Evolutionary conservation across 345 rosid species (phyloP).

Genomic region (Camelina neglecta): DNA sequence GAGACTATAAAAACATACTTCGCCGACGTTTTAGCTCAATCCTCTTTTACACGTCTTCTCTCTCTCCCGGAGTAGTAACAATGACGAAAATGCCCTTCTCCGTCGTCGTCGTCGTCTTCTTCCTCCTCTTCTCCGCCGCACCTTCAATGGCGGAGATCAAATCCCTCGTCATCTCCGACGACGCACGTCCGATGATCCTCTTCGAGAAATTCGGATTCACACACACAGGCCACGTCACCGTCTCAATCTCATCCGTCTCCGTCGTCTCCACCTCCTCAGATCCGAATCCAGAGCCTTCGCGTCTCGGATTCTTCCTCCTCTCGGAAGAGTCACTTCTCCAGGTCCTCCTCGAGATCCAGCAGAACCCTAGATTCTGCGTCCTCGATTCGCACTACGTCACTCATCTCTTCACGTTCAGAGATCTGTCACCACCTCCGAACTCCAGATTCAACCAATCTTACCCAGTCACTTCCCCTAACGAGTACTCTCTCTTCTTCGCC

Average conservation of each 20-base stretch:
- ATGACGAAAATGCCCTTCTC: conserved; percentile 55
- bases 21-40: conserved; percentile 31
- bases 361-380: conserved; percentile 80
- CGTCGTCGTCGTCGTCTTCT: conserved; percentile 32
- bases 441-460: conserved; percentile 65
- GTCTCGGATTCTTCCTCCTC: conserved; percentile 93
- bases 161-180: conserved; percentile 61
- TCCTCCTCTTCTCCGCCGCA: conserved; percentile 42
- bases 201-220: conserved; percentile 98
- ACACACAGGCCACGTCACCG: conserved; percentile 68
- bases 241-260: conserved; percentile 68
- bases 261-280: conserved; percentile 57
- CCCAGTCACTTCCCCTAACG: conserved; percentile 74
- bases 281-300: conserved; percentile 60
- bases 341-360: conserved; percentile 81
- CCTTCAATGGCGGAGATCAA: conserved; percentile 68
- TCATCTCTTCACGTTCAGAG: conserved; percentile 74
- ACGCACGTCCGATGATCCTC: conserved; percentile 92
- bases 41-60: conserved; percentile 16
- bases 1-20: conserved; percentile 25
- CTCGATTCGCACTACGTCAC: conserved; percentile 70
- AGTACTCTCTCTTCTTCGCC: conserved; percentile 88
- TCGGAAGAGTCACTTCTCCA: conserved; percentile 89
- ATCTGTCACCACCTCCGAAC: conserved; percentile 79
- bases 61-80: background rate